Base-by-base conservation (phyloP, 495 filamentous ascomycete species). In the Trichocladium antarcticum region DNA sequence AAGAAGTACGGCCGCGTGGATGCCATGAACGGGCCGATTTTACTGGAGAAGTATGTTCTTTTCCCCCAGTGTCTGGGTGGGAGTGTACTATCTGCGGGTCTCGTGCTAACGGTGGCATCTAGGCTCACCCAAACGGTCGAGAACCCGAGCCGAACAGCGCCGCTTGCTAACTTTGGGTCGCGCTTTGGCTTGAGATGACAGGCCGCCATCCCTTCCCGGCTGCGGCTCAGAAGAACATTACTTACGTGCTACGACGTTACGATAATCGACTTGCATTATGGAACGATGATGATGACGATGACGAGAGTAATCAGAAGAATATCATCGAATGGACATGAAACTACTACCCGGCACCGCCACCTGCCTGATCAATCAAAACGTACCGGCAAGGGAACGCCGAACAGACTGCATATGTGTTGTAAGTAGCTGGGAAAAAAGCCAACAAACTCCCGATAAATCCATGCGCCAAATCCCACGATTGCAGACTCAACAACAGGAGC, bases 1-100 rank as follows among this genome's bases (percentile, higher is more conserved):
- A 86, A 82, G 72, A 92, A 95, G 64, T 99, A 95, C 59, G 84
- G 87, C 5, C 81, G 83, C 41, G 92, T 99, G n/a, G 85, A 96
- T 66, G 80, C 82, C 32, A 70, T 87, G 65, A 87, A 89, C 61
- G 92, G 90, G 0, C 86, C 88, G 0, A 65, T 85, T 11, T 59
- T 99, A 51, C 64, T 96, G 22, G 89, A 96, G 67, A 98, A 98
- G 87, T 86, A 71, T 12, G 42, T 48, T 3, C 5, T 5, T 10
- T 37, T 31, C 34, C 15, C 20, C 12, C 36, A 5, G 21, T 38
- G 16, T 5, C 12, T 17, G 19, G 3, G 11, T 3, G 44, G 19
- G 17, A 39, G 9, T 10, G 34, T 2, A 12, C 24, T 31, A 15
- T 24, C 1, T 21, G 8, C n/a, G n/a, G n/a, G n/a, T n/a, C n/a